A percentile compares a stretch with the other conserved stretches of the same genome.
phyloP scores from a whole-genome alignment of 169 alveolate species.

The Fabrea salina region DNA sequence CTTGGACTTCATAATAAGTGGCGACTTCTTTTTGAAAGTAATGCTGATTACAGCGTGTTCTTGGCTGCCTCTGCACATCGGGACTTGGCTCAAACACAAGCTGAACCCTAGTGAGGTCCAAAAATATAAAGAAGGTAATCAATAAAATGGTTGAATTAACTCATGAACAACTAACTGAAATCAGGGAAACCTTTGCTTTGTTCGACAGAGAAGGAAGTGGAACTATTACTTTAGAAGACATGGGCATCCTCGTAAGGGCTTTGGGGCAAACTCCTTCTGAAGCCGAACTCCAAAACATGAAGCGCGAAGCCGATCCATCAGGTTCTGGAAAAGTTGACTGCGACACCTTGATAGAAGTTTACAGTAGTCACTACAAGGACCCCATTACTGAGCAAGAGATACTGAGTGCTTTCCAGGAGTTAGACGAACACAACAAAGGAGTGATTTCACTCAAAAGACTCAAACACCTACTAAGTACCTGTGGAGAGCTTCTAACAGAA shows the following conservation, averaged over 20 bases:
- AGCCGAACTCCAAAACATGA: constrained; percentile 49
- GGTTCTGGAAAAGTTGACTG: constrained; percentile 11
- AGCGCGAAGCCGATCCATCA: background rate
- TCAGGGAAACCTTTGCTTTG: constrained; percentile 41
- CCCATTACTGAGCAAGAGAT: constrained; percentile 14
- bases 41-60: constrained; percentile 84
- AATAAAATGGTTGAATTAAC: background rate
- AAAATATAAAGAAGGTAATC: constrained; percentile 1
- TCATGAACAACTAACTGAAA: constrained; percentile 41
- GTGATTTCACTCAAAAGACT: background rate
- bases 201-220: constrained; percentile 57
- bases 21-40: constrained; percentile 87
- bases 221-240: constrained; percentile 41
- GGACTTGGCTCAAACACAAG: constrained; percentile 75
- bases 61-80: constrained; percentile 90
- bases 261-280: constrained; percentile 46
- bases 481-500: constrained; percentile 9
- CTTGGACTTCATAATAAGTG: constrained; percentile 81
- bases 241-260: constrained; percentile 41
- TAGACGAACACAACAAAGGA: constrained; percentile 18
- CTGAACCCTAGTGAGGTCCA: constrained; percentile 72
- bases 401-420: constrained; percentile 5
- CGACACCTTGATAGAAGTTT: background rate
- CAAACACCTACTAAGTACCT: background rate
- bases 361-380: background rate